Evolutionary conservation across 2,329 filamentous ascomycete genomes (phyloP).

Genomic region (Cordyceps cicadae): DNA sequence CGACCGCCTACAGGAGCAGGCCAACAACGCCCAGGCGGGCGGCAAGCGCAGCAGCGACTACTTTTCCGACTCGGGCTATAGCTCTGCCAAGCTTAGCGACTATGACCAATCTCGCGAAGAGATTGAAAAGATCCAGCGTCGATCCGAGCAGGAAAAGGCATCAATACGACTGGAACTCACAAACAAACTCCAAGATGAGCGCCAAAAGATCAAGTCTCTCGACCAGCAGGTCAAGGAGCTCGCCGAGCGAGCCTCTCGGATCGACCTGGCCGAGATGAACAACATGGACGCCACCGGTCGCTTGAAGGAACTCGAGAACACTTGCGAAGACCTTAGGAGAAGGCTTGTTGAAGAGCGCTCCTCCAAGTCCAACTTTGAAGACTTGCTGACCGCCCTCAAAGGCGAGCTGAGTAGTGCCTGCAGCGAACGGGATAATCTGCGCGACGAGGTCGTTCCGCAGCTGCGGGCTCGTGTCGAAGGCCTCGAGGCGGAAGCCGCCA

Average conservation of each 20-base stretch:
- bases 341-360: slow-evolving; percentile 77
- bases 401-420: slow-evolving; percentile 72
- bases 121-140: slow-evolving; percentile 72
- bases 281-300: slow-evolving; percentile 49
- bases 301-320: slow-evolving; percentile 68
- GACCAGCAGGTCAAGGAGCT: slow-evolving; percentile 79
- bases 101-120: slow-evolving; percentile 58
- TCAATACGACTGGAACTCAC: slow-evolving; percentile 77
- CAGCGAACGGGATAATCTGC: slow-evolving; percentile 85
- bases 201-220: slow-evolving; percentile 62
- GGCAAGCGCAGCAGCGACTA: slow-evolving; percentile 88
- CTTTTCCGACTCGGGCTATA: slow-evolving; percentile 91
- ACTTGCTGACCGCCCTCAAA: slow-evolving; percentile 75
- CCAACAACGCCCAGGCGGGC: slow-evolving; percentile 45
- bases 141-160: slow-evolving; percentile 84
- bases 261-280: slow-evolving; percentile 47
- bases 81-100: slow-evolving; percentile 70
- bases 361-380: slow-evolving; percentile 88
- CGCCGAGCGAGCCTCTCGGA: slow-evolving; percentile 65
- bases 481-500: slow-evolving; percentile 64
- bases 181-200: slow-evolving; percentile 79
- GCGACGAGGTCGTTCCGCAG: slow-evolving; percentile 78
- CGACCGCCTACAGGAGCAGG: slow-evolving; percentile 76
- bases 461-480: slow-evolving; percentile 69
- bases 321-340: slow-evolving; percentile 74